Evolutionary conservation across 2,329 filamentous ascomycete species (phyloP).

Genomic region (Zymoseptoria crescenta): DNA sequence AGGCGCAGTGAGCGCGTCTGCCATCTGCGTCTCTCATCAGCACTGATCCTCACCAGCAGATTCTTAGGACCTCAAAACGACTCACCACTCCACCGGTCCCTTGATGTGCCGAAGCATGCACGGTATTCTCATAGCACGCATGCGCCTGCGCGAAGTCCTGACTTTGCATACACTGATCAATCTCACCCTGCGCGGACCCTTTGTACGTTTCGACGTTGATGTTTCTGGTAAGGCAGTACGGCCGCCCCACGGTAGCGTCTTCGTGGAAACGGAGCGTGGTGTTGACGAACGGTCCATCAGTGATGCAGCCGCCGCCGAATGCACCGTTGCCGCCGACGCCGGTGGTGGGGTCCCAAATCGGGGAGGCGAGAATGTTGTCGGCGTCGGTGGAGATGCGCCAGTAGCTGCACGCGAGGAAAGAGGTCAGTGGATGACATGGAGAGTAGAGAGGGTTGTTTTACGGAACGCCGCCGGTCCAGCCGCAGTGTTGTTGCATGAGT

Average conservation of each 20-base stretch:
- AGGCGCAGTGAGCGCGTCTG: constrained; percentile 15
- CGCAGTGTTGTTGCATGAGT: constrained; percentile 15
- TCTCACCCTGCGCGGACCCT: constrained; percentile 8
- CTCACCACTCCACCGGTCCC: constrained; percentile 12
- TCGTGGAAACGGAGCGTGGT: constrained; percentile 9
- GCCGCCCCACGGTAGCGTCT: constrained; percentile 1
- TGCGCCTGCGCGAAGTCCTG: constrained; percentile 10
- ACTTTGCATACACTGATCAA: constrained; percentile 12
- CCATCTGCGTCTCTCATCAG: constrained; percentile 9
- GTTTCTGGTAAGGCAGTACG: constrained; percentile 8
- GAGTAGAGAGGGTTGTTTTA: constrained; percentile 1
- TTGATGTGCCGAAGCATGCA: constrained; percentile 15
- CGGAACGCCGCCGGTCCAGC: constrained; percentile 12
- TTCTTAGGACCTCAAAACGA: neutral
- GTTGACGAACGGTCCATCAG: constrained; percentile 13
- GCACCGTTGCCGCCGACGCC: constrained; percentile 13
- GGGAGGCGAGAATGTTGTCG: constrained; percentile 8
- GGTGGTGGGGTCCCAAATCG: constrained; percentile 13
- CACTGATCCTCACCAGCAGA: neutral
- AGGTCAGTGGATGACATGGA: neutral
- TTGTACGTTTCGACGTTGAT: constrained; percentile 9
- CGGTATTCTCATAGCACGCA: constrained; percentile 14
- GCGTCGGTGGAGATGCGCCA: constrained; percentile 15
- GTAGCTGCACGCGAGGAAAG: constrained; percentile 6
- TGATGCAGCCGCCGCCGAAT: constrained; percentile 7